Percentiles rank a stretch among this genome's conserved stretches.
These are phyloP conservation scores for Diaporthe longicolla DNA, from an alignment of 2,329 filamentous ascomycete genomes.

Conservation along the genomic window DNA sequence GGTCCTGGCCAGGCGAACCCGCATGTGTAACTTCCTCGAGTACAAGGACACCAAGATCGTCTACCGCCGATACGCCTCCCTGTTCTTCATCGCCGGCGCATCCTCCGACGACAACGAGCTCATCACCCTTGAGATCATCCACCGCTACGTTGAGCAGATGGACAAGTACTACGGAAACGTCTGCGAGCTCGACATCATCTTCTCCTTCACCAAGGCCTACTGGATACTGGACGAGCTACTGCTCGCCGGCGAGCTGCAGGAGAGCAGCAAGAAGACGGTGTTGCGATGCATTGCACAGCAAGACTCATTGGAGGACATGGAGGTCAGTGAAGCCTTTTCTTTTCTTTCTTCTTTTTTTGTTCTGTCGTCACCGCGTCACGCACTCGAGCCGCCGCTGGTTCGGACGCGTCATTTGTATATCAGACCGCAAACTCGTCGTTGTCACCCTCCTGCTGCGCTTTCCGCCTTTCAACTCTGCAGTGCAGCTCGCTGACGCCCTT, in stretches of 20 bases:
- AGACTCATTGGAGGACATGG: slow-evolving; percentile 98
- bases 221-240: slow-evolving; percentile 98
- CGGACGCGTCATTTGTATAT: slow-evolving; percentile 19
- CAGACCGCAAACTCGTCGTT: background rate
- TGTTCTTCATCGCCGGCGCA: slow-evolving; percentile 99
- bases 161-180: slow-evolving; percentile 99
- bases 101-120: slow-evolving; percentile 98
- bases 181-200: slow-evolving; percentile 99
- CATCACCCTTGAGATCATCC: slow-evolving; percentile 98
- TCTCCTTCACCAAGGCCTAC: slow-evolving; percentile 99
- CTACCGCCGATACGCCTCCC: slow-evolving; percentile 97
- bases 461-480: slow-evolving; percentile 35
- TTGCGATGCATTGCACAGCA: slow-evolving; percentile 96
- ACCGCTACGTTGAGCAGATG: slow-evolving; percentile 99
- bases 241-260: slow-evolving; percentile 95
- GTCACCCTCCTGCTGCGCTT: slow-evolving; percentile 16
- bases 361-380: slow-evolving; percentile 47
- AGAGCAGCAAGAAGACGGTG: slow-evolving; percentile 99
- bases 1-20: slow-evolving; percentile 92
- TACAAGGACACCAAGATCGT: slow-evolving; percentile 99
- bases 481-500: slow-evolving; percentile 65
- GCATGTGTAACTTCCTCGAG: slow-evolving; percentile 99
- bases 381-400: slow-evolving; percentile 6
- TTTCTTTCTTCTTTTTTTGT: background rate
- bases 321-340: slow-evolving; percentile 74